A percentile compares a stretch with the other conserved stretches of the same genome.
phyloP scores from a whole-genome alignment of 176 grass and related monocot genomes.

The Stipa capillata region DNA sequence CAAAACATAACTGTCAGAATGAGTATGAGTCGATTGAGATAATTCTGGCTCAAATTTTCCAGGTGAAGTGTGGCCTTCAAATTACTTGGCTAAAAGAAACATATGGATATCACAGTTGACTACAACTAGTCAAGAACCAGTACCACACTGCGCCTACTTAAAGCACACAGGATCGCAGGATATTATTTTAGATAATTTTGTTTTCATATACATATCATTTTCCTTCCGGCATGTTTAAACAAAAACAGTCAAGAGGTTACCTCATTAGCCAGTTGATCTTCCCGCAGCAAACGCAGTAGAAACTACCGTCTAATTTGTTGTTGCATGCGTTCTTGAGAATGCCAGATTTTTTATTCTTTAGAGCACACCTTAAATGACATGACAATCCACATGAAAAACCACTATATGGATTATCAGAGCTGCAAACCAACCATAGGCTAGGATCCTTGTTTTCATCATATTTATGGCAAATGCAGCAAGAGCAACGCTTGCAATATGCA shows the following conservation, averaged over 20 bases:
- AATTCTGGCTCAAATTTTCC: background rate
- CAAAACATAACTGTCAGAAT: background rate
- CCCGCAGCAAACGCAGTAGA: constrained; percentile 72
- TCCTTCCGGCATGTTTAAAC: background rate
- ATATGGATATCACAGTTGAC: background rate
- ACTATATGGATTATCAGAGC: constrained; percentile 61
- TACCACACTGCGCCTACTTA: background rate
- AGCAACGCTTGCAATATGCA: constrained; percentile 82
- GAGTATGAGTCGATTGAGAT: background rate
- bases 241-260: constrained; percentile 33
- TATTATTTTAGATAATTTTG: background rate
- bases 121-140: background rate
- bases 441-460: constrained; percentile 98
- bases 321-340: constrained; percentile 47
- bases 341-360: constrained; percentile 75
- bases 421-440: constrained; percentile 91
- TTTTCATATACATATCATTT: background rate
- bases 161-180: background rate
- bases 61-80: background rate
- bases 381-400: constrained; percentile 64
- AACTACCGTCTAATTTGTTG: constrained; percentile 67
- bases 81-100: background rate
- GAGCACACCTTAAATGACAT: constrained; percentile 79
- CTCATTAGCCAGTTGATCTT: constrained; percentile 80
- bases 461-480: constrained; percentile 79